These are phyloP conservation scores for Cenchrus americanus DNA, from an alignment of 176 grass and related monocot genomes.

Conservation along the genomic window DNA sequence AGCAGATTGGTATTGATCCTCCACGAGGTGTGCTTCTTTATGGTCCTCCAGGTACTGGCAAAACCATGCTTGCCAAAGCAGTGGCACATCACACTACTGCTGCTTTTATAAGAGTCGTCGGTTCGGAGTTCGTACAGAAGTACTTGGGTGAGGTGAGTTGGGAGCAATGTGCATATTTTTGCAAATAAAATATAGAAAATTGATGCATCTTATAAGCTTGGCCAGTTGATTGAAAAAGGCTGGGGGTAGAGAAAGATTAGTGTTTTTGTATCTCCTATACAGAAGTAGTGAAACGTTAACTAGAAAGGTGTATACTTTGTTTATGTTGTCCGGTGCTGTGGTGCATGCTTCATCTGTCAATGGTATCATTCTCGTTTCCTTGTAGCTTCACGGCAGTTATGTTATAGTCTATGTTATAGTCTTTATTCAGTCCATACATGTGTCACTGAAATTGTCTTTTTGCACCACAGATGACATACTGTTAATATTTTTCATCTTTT, in stretches of 20 bases:
- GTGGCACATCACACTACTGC: conserved; percentile 95
- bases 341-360: background rate
- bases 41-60: conserved; percentile 91
- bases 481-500: background rate
- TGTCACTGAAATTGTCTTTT: background rate
- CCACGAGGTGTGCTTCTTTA: conserved; percentile 94
- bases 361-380: background rate
- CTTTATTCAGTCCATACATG: background rate
- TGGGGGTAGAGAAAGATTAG: background rate
- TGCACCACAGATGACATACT: background rate
- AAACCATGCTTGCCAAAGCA: conserved; percentile 98
- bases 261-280: background rate
- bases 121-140: conserved; percentile 97
- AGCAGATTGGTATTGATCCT: conserved; percentile 98
- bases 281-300: background rate
- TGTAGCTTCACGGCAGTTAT: background rate
- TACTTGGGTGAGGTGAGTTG: conserved; percentile 89
- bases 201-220: background rate
- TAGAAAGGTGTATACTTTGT: background rate
- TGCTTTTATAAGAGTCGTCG: conserved; percentile 93
- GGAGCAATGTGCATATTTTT: background rate
- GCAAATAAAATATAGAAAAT: background rate
- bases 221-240: background rate
- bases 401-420: background rate
- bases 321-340: background rate